phyloP scores from a whole-genome alignment of 192 early-diverging fungal genomes.

The Coemansia erecta region DNA sequence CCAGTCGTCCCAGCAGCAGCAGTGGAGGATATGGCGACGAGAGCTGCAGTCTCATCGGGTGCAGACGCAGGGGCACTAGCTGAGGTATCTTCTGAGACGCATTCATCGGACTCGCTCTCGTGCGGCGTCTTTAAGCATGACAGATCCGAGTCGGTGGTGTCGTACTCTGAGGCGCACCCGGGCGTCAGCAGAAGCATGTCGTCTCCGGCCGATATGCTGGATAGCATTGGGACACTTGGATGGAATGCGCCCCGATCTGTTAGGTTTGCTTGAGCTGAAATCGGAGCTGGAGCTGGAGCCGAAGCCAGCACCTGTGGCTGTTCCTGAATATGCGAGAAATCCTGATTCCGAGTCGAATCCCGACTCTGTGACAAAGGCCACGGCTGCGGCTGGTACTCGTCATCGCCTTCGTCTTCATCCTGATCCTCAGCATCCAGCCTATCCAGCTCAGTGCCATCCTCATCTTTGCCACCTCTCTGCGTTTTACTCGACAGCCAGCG shows the following conservation, averaged over 20 bases:
- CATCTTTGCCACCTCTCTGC: background rate
- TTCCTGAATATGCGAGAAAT: too few relatives aligned
- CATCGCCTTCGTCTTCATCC: too few relatives aligned
- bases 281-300: too few relatives aligned
- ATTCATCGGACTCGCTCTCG: slow-evolving; percentile 23
- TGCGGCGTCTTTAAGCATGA: slow-evolving; percentile 42
- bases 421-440: background rate
- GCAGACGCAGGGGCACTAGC: background rate
- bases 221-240: background rate
- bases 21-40: background rate
- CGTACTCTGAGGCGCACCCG: slow-evolving; percentile 10
- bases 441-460: background rate
- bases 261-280: too few relatives aligned
- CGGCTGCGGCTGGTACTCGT: too few relatives aligned
- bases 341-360: too few relatives aligned
- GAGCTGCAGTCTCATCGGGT: background rate
- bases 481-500: slow-evolving; percentile 28
- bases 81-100: background rate
- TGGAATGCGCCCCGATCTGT: too few relatives aligned
- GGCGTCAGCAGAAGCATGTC: background rate
- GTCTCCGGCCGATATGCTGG: background rate
- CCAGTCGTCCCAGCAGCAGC: background rate
- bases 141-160: slow-evolving; percentile 34
- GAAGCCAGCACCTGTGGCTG: too few relatives aligned
- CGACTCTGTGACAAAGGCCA: too few relatives aligned